Conservation (phyloP, 768 basidiomycete species). For the Phallus indusiatus region DNA sequence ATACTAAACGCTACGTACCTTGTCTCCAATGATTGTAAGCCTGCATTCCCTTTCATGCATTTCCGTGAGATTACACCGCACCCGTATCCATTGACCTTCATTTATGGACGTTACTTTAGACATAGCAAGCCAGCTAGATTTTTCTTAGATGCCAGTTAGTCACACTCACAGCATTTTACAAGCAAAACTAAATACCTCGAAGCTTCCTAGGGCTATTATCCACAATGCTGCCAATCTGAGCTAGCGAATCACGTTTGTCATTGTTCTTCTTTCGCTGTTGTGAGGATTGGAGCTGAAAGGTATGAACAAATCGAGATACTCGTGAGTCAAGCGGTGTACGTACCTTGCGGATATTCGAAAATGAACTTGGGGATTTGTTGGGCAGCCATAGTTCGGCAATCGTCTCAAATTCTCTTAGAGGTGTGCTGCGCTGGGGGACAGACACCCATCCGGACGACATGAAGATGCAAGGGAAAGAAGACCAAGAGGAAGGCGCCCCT, state of each 20-base stretch:
- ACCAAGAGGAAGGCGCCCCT: background rate
- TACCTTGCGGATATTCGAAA: slow-evolving; percentile 45
- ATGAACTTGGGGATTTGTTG: background rate
- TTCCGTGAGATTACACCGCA: slow-evolving; percentile 60
- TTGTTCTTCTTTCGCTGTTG: slow-evolving; percentile 7
- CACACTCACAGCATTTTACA: background rate
- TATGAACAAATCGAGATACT: background rate
- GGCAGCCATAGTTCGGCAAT: slow-evolving; percentile 7
- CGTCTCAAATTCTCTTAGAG: slow-evolving; percentile 1
- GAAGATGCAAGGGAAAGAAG: background rate
- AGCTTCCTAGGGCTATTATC: slow-evolving; percentile 6
- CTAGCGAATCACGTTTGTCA: slow-evolving; percentile 41
- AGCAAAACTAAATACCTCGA: slow-evolving; percentile 1
- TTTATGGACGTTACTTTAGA: slow-evolving; percentile 29
- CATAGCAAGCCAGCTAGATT: slow-evolving; percentile 61
- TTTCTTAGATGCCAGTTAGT: slow-evolving; percentile 35
- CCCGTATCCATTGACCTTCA: slow-evolving; percentile 61
- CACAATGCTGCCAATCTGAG: background rate
- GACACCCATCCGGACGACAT: slow-evolving; percentile 8
- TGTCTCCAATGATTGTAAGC: slow-evolving; percentile 38
- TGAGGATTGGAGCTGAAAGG: slow-evolving; percentile 1
- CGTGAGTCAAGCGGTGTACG: background rate
- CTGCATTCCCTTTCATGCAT: slow-evolving; percentile 50
- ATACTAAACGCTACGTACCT: background rate
- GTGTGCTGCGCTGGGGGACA: background rate